Base-by-base conservation (phyloP, 148 eudicot species). In the Cornus suecica region DNA sequence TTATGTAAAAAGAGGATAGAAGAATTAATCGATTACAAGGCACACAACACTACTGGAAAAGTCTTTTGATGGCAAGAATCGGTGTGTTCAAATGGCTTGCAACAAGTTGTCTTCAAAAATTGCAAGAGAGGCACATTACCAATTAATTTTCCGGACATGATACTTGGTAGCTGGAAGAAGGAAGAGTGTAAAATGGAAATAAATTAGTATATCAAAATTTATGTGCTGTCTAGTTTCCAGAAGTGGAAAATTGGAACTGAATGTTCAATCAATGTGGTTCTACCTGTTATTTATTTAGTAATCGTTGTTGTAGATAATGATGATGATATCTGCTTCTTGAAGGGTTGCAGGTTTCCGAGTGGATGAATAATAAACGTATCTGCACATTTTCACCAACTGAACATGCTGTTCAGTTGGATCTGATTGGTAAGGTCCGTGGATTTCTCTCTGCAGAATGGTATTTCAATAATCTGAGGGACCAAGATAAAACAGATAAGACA, bases 371-470 rank as follows among this genome's bases (percentile, higher is more conserved):
- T 56, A 86, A 78, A 76, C 90, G 86, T 26, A 48, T 88, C 32
- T 89, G 80, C 74, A 80, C 77, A 63, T 86, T 94, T 71, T 82
- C 94, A 61, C 83, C 96, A 29, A 78, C 79, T 75, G 90, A 92
- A 52, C 94, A 94, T 72, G 99, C 99, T 2, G 84, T 94, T 64
- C 97, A 89, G 77, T 69, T 95, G 66, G 97, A 91, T 82, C 87
- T 95, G 48, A 87, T 93, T 65, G 99, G 99, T 76, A 88, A 74
- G 78, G 97, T 91, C 73, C 90, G 70, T 60, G 99, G 99, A 73
- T 87, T 85, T 81, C 48, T 64, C 13, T 74, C 87, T 52, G 99
- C 99, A 0, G 99, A 95, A 80, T 83, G 32, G 63, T 95, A 92
- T 83, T 94, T 94, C 82, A 75, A 84, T 65, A 78, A 74, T 77